Evolutionary conservation across 371 early-diverging fungal species (phyloP), one percentile per base, ranked within the genome.

Genomic region (Actinomortierella ambigua): DNA sequence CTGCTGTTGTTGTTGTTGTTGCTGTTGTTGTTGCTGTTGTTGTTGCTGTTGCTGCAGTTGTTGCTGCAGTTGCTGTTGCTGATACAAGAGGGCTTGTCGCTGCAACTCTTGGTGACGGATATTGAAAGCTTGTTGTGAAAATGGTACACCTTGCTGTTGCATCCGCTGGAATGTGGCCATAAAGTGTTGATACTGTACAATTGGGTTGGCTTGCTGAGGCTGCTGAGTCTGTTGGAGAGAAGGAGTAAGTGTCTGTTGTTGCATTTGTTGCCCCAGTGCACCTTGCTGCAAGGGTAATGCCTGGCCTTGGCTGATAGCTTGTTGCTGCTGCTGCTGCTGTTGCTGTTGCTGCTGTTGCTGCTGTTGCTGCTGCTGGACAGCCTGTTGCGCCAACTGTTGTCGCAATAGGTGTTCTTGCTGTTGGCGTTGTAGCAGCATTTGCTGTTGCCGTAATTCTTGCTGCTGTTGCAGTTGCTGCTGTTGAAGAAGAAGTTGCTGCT

Each of bases 111-210:
- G 52, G n/a, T 57, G 61, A 24, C 66, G 60, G 0, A 20, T 22
- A 39, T 52, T 50, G 61, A 60, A 56, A 17, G 28, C 20, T 22
- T 46, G 53, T 24, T 46, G 55, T 60, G 5, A 69, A 23, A 18
- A 53, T 54, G 9, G 61, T 20, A 43, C 47, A 23, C 64, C 65
- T 7, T 48, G 48, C 40, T 69, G 65, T 18, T 61, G 64, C 3
- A 61, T 41, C 4, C 55, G 64, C 1, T 60, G 54, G 6, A 69
- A 50, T 9, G 71, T 40, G 1, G 47, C 43, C 14, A 63, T 28
- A 27, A 85, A 60, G n/a, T 81, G 81, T 18, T 81, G 77, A 22
- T 80, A 69, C 23, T 68, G 81, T 17, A 75, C 57, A 6, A 79
- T 40, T 2, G 57, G 20, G 28, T 68, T 61, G 75, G 79, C 63